Conservation (phyloP, 352 stramenopile genomes). For the Phytophthora pistaciae region DNA sequence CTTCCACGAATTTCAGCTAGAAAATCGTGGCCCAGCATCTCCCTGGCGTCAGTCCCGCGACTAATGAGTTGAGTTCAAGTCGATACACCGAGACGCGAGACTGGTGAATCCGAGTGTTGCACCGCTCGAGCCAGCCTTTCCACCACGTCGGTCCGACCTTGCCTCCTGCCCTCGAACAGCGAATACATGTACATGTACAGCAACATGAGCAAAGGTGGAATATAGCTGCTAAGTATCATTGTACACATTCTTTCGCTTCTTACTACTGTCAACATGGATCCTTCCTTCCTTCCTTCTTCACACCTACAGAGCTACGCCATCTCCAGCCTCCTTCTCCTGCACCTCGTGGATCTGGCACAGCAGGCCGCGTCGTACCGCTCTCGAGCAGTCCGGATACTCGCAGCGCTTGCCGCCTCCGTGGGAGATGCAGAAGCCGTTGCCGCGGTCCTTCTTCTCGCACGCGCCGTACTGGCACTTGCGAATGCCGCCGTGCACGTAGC, state of each 20-base stretch:
- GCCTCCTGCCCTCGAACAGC: neutral
- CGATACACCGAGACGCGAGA: neutral
- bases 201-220: neutral
- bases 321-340: slow-evolving; percentile 12
- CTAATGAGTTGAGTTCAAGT: neutral
- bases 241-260: slow-evolving; percentile 21
- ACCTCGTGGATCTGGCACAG: slow-evolving; percentile 69
- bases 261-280: slow-evolving; percentile 24
- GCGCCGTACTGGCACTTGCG: slow-evolving; percentile 76
- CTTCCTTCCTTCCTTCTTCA: neutral
- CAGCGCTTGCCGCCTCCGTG: slow-evolving; percentile 80
- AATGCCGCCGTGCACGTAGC: slow-evolving; percentile 87
- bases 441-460: slow-evolving; percentile 90
- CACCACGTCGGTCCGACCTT: neutral
- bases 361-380: slow-evolving; percentile 63
- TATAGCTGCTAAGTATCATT: neutral
- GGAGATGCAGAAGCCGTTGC: slow-evolving; percentile 82
- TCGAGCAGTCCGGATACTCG: slow-evolving; percentile 50
- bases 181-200: neutral
- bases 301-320: slow-evolving; percentile 28
- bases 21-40: too few species aligned
- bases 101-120: neutral
- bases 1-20: too few species aligned
- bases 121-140: neutral
- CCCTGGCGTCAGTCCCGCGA: neutral